These are phyloP conservation scores for Colletotrichum sublineola DNA, from an alignment of 2,329 filamentous ascomycete genomes.

Conservation along the genomic window DNA sequence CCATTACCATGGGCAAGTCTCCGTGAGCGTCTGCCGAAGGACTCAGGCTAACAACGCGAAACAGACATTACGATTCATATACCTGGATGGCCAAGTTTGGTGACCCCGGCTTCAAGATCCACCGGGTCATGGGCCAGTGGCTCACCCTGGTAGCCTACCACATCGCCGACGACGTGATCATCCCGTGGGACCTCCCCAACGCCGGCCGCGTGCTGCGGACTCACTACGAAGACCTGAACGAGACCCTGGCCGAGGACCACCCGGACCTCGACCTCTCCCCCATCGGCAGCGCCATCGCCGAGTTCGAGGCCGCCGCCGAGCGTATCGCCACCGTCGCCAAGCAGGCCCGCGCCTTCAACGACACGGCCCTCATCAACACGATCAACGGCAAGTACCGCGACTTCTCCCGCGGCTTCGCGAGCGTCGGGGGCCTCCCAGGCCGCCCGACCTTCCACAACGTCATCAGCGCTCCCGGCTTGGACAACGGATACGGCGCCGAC, in stretches of 20 bases:
- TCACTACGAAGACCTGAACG: constrained; percentile 32
- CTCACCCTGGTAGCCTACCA: constrained; percentile 35
- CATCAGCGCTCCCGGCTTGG: constrained; percentile 27
- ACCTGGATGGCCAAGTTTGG: constrained; percentile 66
- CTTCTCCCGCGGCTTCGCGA: constrained; percentile 36
- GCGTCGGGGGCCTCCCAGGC: constrained; percentile 27
- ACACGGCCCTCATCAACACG: constrained; percentile 23
- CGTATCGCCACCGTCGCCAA: constrained; percentile 29
- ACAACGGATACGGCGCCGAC: constrained; percentile 33
- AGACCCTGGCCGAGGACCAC: constrained; percentile 15
- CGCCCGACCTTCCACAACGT: constrained; percentile 35
- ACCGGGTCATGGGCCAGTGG: constrained; percentile 61
- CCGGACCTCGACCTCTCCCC: constrained; percentile 23
- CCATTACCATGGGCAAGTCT: constrained; percentile 30
- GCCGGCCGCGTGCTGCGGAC: constrained; percentile 32
- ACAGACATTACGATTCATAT: constrained; percentile 47
- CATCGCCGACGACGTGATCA: constrained; percentile 33
- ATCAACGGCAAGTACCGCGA: constrained; percentile 36
- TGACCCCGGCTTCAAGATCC: constrained; percentile 63
- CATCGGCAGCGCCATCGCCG: constrained; percentile 20
- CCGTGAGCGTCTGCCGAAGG: not conserved
- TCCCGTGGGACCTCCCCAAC: constrained; percentile 37
- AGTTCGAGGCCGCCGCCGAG: constrained; percentile 25
- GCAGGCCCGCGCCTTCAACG: constrained; percentile 27
- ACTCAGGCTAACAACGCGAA: not conserved